Evolutionary conservation across 2,329 filamentous ascomycete species (phyloP).

Genomic region (Hymenoscyphus albidus): DNA sequence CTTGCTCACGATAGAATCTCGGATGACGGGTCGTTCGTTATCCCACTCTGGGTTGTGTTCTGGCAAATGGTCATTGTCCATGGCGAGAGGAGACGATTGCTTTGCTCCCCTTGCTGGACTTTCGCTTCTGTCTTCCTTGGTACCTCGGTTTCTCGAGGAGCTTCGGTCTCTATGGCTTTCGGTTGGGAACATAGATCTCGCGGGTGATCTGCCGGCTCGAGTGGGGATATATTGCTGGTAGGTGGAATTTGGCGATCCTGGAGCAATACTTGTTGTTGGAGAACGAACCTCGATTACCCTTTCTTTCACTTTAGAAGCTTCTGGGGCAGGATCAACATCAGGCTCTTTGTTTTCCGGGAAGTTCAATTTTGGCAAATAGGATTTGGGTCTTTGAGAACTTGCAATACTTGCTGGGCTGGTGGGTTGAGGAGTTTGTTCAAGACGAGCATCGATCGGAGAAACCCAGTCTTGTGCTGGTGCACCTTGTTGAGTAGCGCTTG

Average conservation of each 20-base stretch:
- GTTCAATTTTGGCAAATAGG: constrained; percentile 21
- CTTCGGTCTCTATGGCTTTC: constrained; percentile 8
- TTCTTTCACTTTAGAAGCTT: neutral
- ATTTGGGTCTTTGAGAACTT: constrained; percentile 13
- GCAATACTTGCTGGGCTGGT: constrained; percentile 2
- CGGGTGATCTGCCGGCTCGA: constrained; percentile 11
- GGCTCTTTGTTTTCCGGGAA: constrained; percentile 17
- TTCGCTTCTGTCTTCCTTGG: neutral
- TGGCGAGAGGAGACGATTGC: neutral
- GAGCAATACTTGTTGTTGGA: neutral
- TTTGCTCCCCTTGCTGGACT: neutral
- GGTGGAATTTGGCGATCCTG: constrained; percentile 1
- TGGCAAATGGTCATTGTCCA: constrained; percentile 14
- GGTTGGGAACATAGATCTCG: constrained; percentile 18
- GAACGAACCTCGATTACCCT: constrained; percentile 8
- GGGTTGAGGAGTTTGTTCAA: constrained; percentile 20
- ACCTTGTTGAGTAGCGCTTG: neutral
- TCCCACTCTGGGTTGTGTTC: constrained; percentile 19
- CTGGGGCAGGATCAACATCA: constrained; percentile 7
- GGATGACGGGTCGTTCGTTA: constrained; percentile 10
- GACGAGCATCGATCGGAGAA: constrained; percentile 27
- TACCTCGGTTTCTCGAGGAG: constrained; percentile 6
- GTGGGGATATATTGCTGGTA: constrained; percentile 11
- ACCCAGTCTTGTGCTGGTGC: constrained; percentile 17
- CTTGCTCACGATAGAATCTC: constrained; percentile 15